Evolutionary conservation across 2,329 filamentous ascomycete species (phyloP).

Genomic region (Bisporella sp.): DNA sequence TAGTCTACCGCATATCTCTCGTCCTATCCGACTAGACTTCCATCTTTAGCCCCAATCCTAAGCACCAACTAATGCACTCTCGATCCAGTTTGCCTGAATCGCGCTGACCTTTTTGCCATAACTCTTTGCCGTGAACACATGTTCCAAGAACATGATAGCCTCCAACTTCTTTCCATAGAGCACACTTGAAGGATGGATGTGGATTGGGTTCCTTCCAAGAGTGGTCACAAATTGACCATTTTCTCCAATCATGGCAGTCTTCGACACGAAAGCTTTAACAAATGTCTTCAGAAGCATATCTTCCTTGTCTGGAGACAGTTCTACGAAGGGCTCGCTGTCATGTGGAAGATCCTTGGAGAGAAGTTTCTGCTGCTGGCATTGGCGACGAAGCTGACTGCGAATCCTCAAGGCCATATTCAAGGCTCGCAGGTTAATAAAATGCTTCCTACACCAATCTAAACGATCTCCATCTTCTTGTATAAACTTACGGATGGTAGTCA

Average conservation of each 20-base stretch:
- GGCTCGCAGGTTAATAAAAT: conserved; percentile 50
- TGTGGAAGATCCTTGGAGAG: conserved; percentile 31
- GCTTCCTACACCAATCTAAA: conserved; percentile 49
- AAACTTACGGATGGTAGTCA: conserved; percentile 57
- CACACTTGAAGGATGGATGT: conserved; percentile 57
- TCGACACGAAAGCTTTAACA: conserved; percentile 51
- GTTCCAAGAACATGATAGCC: conserved; percentile 62
- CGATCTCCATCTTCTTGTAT: conserved; percentile 45
- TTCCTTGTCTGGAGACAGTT: conserved; percentile 46
- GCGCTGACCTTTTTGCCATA: conserved; percentile 61
- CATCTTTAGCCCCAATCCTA: not conserved
- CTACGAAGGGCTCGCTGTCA: conserved; percentile 50
- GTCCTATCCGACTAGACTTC: too few relatives aligned
- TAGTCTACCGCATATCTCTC: too few relatives aligned
- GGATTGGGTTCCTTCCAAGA: conserved; percentile 52
- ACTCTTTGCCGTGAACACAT: conserved; percentile 59
- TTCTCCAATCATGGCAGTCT: conserved; percentile 53
- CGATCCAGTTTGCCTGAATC: conserved; percentile 53
- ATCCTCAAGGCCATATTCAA: conserved; percentile 58
- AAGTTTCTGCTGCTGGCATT: conserved; percentile 47
- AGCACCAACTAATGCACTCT: conserved; percentile 16
- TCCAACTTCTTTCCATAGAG: conserved; percentile 56
- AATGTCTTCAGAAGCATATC: conserved; percentile 53
- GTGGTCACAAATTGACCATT: conserved; percentile 55
- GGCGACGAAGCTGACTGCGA: conserved; percentile 50